Conservation (phyloP, 768 basidiomycete species). For the Neoboletus subvelutipes region DNA sequence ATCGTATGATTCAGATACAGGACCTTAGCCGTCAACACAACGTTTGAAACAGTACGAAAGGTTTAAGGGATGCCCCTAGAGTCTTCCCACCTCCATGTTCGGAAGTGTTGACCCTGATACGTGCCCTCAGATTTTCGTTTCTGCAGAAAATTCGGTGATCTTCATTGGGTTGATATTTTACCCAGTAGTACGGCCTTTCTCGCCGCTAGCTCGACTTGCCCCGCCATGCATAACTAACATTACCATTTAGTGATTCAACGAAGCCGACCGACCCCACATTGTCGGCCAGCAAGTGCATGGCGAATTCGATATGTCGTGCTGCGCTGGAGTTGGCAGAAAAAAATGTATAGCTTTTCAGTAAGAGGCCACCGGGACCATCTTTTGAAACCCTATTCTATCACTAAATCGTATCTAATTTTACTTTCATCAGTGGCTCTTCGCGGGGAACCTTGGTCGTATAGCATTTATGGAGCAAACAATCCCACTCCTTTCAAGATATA, state of each 20-base stretch:
- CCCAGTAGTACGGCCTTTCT: not conserved
- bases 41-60: not conserved
- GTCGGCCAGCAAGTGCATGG: not conserved
- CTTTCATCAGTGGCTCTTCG: not conserved
- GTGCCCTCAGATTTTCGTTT: not conserved
- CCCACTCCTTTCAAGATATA: conserved; percentile 4
- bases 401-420: not conserved
- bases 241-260: not conserved
- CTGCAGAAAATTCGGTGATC: not conserved
- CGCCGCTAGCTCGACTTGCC: not conserved
- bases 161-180: not conserved
- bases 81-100: not conserved
- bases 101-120: not conserved
- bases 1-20: not conserved
- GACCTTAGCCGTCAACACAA: not conserved
- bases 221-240: not conserved
- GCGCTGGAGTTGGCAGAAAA: conserved; percentile 3
- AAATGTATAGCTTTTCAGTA: not conserved
- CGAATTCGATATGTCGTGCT: not conserved
- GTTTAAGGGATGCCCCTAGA: not conserved
- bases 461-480: not conserved
- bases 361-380: not conserved
- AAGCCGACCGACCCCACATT: not conserved
- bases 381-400: not conserved
- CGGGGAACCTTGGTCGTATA: not conserved